Evolutionary conservation across 371 early-diverging fungal species (phyloP), one percentile per base, ranked within the genome.

Genomic region (Homolaphlyctis polyrhiza): DNA sequence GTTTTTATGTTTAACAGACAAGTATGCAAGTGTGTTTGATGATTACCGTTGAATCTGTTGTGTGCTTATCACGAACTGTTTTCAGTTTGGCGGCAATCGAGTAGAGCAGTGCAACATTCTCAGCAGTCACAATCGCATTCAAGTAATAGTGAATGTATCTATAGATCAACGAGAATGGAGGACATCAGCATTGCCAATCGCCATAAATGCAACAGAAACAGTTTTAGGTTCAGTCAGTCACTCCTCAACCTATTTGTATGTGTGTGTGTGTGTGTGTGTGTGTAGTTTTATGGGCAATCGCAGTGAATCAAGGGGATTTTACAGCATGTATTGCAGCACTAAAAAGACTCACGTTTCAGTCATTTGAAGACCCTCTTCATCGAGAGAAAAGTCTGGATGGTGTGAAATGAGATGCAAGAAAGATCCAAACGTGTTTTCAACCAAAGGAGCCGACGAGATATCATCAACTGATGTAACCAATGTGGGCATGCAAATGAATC

Each of bases 81-180:
- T 97, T 97, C 63, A 97, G 64, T 61, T 89, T 82, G 28, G 87
- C 82, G 1, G 84, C 86, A 48, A 88, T 75, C 66, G 89, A 82
- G 66, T 87, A 95, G 25, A 96, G 70, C 64, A 88, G 84, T 0
- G 95, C 90, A 0, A 91, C 86, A 68, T 95, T 97, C 28, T 92
- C 91, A 1, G 87, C 68, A 11, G 78, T 87, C 25, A 87, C 92
- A 64, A 94, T 85, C 30, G 87, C 80, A 30, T 84, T 85, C 28
- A 95, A 64, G 69, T 82, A 96, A 68, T 93, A 95, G 54, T 91
- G 87, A 35, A 97, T 78, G 71, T 95, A 96, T 52, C 85, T 84
- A 72, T 0, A 67, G n/a, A n/a, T 27, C 25, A 29, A 25, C 18
- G 25, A 5, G 35, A 32, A 23, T 35, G 11, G 39, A 39, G 39